A percentile compares a stretch with the other conserved stretches of the same genome.
Conservation (phyloP, 2,329 filamentous ascomycete species). For the Hypoxylon sp. region DNA sequence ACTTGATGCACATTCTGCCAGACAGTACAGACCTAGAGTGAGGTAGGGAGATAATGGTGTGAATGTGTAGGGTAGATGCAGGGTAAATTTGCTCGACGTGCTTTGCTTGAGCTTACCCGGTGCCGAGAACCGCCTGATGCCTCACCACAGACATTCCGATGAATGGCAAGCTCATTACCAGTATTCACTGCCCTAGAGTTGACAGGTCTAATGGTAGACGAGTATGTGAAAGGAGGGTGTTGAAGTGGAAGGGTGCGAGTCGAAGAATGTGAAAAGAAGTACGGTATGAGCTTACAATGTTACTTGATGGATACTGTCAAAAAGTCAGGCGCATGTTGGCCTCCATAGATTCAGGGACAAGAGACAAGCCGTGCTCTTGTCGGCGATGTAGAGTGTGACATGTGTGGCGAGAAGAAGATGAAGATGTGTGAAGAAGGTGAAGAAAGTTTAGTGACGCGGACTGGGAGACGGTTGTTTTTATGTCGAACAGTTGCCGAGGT, state of each 20-base stretch:
- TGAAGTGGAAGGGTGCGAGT: not conserved
- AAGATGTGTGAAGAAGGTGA: not conserved
- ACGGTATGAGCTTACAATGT: not conserved
- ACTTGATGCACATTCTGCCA: no score
- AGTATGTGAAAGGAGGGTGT: not conserved
- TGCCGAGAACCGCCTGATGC: not conserved
- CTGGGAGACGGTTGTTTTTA: no score
- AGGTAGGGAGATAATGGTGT: not conserved
- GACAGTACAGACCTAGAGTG: no score
- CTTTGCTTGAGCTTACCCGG: not conserved
- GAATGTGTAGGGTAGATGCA: not conserved
- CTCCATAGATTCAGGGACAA: not conserved
- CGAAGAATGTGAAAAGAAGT: not conserved
- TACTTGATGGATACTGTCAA: no score
- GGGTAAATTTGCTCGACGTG: not conserved
- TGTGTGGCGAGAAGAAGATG: not conserved
- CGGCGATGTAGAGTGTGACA: not conserved
- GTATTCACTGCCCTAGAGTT: not conserved
- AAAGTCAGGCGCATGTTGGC: not conserved
- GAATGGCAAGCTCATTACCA: not conserved
- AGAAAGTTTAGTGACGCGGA: not conserved
- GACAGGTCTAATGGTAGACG: not conserved
- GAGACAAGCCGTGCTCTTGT: not conserved
- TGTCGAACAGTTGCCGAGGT: no score
- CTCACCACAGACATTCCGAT: not conserved